phyloP scores from a whole-genome alignment of 306 rosid species.

The Quercus mongolica region DNA sequence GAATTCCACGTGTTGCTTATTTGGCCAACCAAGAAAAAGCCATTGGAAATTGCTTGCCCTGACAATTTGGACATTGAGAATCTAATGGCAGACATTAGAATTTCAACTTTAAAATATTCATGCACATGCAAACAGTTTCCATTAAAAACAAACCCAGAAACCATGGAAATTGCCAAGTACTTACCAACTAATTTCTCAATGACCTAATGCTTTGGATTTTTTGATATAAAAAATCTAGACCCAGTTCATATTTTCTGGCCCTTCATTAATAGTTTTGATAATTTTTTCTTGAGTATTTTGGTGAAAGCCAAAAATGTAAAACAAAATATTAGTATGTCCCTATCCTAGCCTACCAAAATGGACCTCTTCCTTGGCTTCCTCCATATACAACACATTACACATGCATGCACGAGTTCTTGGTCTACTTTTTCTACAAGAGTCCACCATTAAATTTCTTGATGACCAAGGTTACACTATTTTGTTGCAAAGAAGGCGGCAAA shows the following conservation, averaged over 20 bases:
- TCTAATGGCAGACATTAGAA: background rate
- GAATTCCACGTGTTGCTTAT: background rate
- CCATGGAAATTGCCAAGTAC: constrained; percentile 21
- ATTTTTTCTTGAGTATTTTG: background rate
- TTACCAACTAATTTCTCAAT: background rate
- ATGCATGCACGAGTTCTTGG: background rate
- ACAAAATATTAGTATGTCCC: background rate
- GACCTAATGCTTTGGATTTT: no score
- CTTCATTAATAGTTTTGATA: background rate
- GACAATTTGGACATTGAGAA: background rate
- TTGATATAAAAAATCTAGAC: background rate
- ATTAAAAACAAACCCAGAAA: background rate
- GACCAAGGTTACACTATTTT: background rate
- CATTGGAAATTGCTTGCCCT: constrained; percentile 9
- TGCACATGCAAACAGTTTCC: constrained; percentile 11
- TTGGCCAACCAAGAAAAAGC: background rate
- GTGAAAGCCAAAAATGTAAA: background rate
- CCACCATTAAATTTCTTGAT: constrained; percentile 3
- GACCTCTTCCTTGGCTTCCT: background rate
- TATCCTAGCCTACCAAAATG: background rate
- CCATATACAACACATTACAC: background rate
- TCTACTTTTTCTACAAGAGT: background rate
- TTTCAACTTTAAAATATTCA: background rate
- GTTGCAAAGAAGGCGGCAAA: background rate
- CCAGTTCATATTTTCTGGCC: background rate